Conservation (phyloP, 2,329 filamentous ascomycete species). For the Diaporthe citrichinensis region DNA sequence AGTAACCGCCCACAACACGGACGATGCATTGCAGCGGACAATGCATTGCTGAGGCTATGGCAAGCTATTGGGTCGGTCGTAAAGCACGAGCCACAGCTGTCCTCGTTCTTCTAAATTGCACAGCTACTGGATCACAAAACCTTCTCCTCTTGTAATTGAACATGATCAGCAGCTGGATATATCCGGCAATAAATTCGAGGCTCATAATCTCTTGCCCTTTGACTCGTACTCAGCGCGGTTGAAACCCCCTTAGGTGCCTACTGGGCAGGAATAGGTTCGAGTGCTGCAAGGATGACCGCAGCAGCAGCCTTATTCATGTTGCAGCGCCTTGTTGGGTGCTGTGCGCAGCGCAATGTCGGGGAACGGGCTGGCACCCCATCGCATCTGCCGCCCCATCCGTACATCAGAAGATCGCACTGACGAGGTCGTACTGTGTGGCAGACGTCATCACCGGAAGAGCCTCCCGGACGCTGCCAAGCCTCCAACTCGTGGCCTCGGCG, state of each 20-base stretch:
- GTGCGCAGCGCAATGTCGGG: not conserved
- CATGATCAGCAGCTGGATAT: not conserved
- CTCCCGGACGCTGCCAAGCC: conserved; percentile 21
- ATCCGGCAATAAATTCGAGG: not conserved
- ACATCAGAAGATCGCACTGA: conserved; percentile 23
- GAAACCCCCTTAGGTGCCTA: not conserved
- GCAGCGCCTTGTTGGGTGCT: not conserved
- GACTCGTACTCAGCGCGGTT: conserved; percentile 2
- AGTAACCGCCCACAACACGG: not conserved
- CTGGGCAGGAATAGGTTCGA: conserved; percentile 10
- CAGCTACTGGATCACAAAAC: not conserved
- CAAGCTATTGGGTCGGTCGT: no score
- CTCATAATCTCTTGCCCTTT: conserved; percentile 1
- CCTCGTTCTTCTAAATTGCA: not conserved
- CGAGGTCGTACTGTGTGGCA: conserved; percentile 25
- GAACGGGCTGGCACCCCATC: conserved; percentile 4
- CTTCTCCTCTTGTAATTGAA: not conserved
- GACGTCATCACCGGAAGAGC: conserved; percentile 31
- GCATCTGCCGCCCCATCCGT: conserved; percentile 19
- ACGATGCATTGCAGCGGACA: not conserved
- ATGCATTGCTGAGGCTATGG: not conserved
- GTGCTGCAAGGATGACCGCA: conserved; percentile 21
- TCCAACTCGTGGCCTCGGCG: not conserved
- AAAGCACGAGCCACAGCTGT: not conserved
- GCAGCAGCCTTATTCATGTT: conserved; percentile 16